Evolutionary conservation across 2,329 filamentous ascomycete genomes (phyloP).

Genomic region (Cytospora leucostoma): DNA sequence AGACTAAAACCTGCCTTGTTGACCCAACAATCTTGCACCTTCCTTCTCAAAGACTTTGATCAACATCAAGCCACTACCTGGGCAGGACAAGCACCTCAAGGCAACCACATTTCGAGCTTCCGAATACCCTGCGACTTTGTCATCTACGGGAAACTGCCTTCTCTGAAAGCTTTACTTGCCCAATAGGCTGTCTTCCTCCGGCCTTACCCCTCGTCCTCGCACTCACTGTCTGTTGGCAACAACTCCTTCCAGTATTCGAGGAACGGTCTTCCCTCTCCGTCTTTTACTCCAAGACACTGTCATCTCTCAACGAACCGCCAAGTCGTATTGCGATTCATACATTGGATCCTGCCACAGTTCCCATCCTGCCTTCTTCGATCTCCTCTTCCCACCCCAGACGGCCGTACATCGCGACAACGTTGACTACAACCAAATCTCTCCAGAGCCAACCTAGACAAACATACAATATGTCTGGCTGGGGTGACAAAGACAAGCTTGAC

Average conservation of each 20-base stretch:
- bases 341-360: background rate
- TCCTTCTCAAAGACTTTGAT: background rate
- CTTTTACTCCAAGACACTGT: background rate
- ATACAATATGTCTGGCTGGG: conserved; percentile 1
- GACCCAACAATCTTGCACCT: background rate
- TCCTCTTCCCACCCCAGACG: background rate
- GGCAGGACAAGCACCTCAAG: background rate
- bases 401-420: background rate
- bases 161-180: background rate
- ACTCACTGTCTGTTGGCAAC: background rate
- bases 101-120: background rate
- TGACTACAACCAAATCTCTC: background rate
- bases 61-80: background rate
- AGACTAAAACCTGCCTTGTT: background rate
- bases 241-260: background rate
- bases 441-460: background rate
- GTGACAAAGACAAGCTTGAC: background rate
- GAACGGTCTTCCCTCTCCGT: background rate
- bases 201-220: background rate
- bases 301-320: background rate
- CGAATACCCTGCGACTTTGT: background rate
- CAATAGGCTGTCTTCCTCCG: background rate
- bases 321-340: background rate
- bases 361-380: background rate
- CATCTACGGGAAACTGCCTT: background rate